phyloP scores from a whole-genome alignment of 495 filamentous ascomycete genomes.

The Penicillium canariense region DNA sequence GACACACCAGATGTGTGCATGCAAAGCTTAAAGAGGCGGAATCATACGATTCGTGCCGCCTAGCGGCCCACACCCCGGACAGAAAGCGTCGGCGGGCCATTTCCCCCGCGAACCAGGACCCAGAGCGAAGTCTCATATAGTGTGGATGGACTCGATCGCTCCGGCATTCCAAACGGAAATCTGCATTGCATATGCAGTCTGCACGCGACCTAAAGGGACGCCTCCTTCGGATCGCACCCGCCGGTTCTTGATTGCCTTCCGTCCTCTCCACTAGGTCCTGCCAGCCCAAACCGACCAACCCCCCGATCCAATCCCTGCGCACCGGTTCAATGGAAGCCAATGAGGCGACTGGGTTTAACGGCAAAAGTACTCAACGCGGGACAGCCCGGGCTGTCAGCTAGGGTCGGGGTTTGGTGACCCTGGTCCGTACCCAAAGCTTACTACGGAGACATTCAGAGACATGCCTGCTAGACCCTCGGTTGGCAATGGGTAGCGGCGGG shows the following conservation, averaged over 20 bases:
- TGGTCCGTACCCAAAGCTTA: not conserved
- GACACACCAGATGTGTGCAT: not conserved
- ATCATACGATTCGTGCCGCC: not conserved
- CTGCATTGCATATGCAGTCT: slow-evolving; percentile 29
- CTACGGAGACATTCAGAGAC: not conserved
- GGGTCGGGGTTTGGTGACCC: slow-evolving; percentile 16
- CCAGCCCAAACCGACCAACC: not conserved
- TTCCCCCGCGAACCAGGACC: slow-evolving; percentile 8
- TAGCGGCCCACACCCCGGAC: not conserved
- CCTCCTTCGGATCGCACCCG: not conserved
- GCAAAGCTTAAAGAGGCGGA: not conserved
- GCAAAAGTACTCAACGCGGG: slow-evolving; percentile 13
- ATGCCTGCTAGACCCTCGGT: slow-evolving; percentile 5
- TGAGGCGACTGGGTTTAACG: not conserved
- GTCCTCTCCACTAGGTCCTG: slow-evolving; percentile 5
- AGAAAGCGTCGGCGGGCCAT: not conserved
- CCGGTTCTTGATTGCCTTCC: slow-evolving; percentile 4
- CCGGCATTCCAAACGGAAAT: slow-evolving; percentile 22
- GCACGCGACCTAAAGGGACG: slow-evolving; percentile 22
- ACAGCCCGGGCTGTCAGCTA: slow-evolving; percentile 5
- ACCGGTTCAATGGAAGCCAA: not conserved
- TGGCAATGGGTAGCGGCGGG: slow-evolving; percentile 16
- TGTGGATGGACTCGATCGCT: slow-evolving; percentile 19
- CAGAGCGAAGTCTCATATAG: slow-evolving; percentile 17
- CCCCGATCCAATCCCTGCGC: not conserved